A percentile compares a stretch with the other conserved stretches of the same genome.
phyloP scores from a whole-genome alignment of 306 rosid species.

The Cicer judaicum region DNA sequence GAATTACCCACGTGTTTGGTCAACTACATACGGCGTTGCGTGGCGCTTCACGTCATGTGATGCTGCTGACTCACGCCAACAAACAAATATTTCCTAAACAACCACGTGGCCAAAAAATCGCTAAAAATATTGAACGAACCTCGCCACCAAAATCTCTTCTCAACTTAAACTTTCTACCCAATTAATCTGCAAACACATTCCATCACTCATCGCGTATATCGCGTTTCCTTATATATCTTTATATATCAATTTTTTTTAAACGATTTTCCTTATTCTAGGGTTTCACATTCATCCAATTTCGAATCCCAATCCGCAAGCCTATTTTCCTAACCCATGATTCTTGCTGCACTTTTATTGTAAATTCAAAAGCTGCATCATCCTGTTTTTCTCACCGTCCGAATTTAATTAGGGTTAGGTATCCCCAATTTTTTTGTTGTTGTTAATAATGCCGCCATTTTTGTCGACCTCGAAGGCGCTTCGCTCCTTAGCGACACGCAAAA shows the following conservation, averaged over 20 bases:
- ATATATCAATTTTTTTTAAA: neutral
- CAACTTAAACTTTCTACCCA: neutral
- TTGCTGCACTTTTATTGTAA: neutral
- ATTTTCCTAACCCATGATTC: neutral
- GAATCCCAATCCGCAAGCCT: constrained; percentile 2
- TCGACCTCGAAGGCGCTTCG: constrained; percentile 64
- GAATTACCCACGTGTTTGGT: constrained; percentile 30
- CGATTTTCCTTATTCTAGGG: constrained; percentile 31
- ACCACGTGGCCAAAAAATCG: constrained; percentile 34
- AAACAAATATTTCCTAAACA: neutral
- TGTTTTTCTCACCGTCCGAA: constrained; percentile 9
- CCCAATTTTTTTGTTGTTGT: neutral
- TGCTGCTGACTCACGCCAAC: neutral
- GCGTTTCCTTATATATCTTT: neutral
- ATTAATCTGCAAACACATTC: neutral
- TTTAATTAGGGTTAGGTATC: constrained; percentile 45
- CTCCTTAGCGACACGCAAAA: constrained; percentile 56
- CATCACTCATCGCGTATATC: neutral
- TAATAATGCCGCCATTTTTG: constrained; percentile 71
- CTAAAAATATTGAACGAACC: neutral
- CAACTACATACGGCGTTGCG: constrained; percentile 4
- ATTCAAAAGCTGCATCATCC: constrained; percentile 1
- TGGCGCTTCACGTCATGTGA: constrained; percentile 18
- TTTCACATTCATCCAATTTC: constrained; percentile 27
- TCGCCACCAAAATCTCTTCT: neutral